Percentiles rank a stretch among this genome's conserved stretches.
These are phyloP conservation scores for Aspergillus ibericus DNA, from an alignment of 2,329 filamentous ascomycete genomes.

Conservation along the genomic window DNA sequence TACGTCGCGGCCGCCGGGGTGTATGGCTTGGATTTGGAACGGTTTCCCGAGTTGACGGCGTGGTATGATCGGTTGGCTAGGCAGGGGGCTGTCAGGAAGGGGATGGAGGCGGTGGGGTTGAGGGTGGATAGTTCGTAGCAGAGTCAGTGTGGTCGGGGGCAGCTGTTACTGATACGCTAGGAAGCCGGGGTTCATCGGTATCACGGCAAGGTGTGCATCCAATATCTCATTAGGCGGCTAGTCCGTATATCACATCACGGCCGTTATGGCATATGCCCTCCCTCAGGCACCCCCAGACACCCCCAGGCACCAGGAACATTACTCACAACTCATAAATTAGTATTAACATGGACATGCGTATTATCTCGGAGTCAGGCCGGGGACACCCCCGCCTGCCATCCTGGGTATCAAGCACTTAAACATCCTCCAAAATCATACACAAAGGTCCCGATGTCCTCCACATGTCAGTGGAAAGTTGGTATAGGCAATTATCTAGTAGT, in stretches of 20 bases:
- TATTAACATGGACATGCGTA: not conserved
- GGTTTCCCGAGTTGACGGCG: constrained; percentile 14
- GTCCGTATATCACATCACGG: not conserved
- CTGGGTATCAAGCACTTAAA: not conserved
- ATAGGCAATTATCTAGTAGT: constrained; percentile 42
- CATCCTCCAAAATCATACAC: not conserved
- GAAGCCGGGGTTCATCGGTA: too few species aligned
- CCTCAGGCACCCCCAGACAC: too few species aligned
- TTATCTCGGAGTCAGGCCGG: not conserved
- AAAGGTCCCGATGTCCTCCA: not conserved
- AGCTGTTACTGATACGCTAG: too few species aligned
- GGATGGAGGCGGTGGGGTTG: not conserved
- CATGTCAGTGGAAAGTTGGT: not conserved
- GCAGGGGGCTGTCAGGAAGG: constrained; percentile 1
- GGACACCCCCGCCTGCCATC: not conserved
- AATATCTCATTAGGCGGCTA: not conserved
- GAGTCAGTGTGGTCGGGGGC: too few species aligned
- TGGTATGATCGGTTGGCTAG: constrained; percentile 13
- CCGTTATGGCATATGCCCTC: not conserved
- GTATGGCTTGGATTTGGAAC: constrained; percentile 10
- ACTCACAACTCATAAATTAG: not conserved
- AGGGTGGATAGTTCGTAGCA: not conserved
- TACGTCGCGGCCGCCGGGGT: constrained; percentile 10
- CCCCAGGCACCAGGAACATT: not conserved
- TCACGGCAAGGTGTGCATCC: not conserved